Percentiles rank a stretch among this genome's conserved stretches.
Conservation (phyloP, 768 basidiomycete species). For the Phylloporus sp. region DNA sequence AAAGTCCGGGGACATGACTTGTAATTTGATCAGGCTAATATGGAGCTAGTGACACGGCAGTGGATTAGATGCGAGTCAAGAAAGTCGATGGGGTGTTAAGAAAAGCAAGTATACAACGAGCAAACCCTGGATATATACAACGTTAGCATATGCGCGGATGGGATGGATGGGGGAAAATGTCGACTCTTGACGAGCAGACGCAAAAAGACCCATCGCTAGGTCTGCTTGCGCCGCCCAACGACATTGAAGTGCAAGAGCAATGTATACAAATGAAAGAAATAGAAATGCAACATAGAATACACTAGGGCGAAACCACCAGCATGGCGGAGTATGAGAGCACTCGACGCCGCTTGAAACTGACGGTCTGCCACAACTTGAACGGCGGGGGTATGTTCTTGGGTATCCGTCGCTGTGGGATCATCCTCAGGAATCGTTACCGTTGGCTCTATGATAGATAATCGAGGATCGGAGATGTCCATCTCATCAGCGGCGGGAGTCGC, state of each 20-base stretch:
- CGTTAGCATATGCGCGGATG: slow-evolving; percentile 22
- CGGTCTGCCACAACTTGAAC: slow-evolving; percentile 15
- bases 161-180: not conserved
- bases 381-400: slow-evolving; percentile 17
- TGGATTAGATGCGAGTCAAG: slow-evolving; percentile 31
- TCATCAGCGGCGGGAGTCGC: slow-evolving; percentile 15
- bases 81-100: slow-evolving; percentile 6
- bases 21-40: slow-evolving; percentile 13
- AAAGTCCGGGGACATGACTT: slow-evolving; percentile 12
- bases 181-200: slow-evolving; percentile 4
- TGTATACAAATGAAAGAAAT: slow-evolving; percentile 41
- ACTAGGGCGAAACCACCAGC: slow-evolving; percentile 32
- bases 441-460: slow-evolving; percentile 26
- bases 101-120: slow-evolving; percentile 27
- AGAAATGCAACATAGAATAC: slow-evolving; percentile 41
- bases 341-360: slow-evolving; percentile 27
- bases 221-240: slow-evolving; percentile 26
- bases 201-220: slow-evolving; percentile 16
- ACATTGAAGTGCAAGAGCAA: slow-evolving; percentile 36
- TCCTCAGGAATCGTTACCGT: slow-evolving; percentile 19
- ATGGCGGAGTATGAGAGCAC: slow-evolving; percentile 29
- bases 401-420: slow-evolving; percentile 19
- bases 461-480: slow-evolving; percentile 12
- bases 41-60: slow-evolving; percentile 20
- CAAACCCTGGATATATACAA: slow-evolving; percentile 29